A percentile compares a stretch with the other conserved stretches of the same genome.
Conservation (phyloP, 2,329 filamentous ascomycete species). For the Nannizzia gypsea region DNA sequence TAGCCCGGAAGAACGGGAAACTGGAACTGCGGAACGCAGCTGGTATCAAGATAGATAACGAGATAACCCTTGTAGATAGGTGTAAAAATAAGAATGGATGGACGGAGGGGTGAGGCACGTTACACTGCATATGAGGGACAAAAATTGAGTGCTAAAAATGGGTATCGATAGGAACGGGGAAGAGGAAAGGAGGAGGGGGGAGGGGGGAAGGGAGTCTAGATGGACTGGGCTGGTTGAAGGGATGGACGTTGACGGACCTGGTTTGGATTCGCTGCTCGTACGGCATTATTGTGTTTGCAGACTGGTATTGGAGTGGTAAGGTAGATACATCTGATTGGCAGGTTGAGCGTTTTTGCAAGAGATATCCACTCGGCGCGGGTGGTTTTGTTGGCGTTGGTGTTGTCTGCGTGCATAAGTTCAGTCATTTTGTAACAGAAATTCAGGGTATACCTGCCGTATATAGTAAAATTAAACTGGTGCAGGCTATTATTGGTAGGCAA, state of each 20-base stretch:
- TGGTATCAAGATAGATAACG: background rate
- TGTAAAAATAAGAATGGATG: background rate
- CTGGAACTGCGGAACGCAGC: no score
- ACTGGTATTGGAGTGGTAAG: slow-evolving; percentile 62
- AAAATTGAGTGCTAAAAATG: slow-evolving; percentile 3
- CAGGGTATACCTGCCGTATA: no score
- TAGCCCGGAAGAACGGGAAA: no score
- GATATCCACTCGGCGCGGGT: slow-evolving; percentile 68
- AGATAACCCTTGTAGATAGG: background rate
- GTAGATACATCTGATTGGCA: slow-evolving; percentile 74
- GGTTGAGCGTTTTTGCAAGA: slow-evolving; percentile 55
- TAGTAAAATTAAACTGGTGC: background rate
- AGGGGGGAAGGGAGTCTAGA: background rate
- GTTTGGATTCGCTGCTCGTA: slow-evolving; percentile 53
- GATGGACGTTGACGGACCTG: slow-evolving; percentile 21
- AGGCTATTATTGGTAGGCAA: background rate
- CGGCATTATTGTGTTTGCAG: slow-evolving; percentile 75
- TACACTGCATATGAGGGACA: background rate
- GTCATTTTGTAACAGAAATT: background rate
- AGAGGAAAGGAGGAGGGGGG: background rate
- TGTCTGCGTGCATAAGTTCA: slow-evolving; percentile 49
- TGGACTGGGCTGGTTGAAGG: slow-evolving; percentile 4
- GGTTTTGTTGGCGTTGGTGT: slow-evolving; percentile 79
- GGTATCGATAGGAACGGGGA: background rate
- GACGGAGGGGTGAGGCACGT: background rate